A percentile compares a stretch with the other conserved stretches of the same genome.
These are phyloP conservation scores for Chimonanthus salicifolius DNA, from an alignment of 164 flowering plant species.

Conservation along the genomic window DNA sequence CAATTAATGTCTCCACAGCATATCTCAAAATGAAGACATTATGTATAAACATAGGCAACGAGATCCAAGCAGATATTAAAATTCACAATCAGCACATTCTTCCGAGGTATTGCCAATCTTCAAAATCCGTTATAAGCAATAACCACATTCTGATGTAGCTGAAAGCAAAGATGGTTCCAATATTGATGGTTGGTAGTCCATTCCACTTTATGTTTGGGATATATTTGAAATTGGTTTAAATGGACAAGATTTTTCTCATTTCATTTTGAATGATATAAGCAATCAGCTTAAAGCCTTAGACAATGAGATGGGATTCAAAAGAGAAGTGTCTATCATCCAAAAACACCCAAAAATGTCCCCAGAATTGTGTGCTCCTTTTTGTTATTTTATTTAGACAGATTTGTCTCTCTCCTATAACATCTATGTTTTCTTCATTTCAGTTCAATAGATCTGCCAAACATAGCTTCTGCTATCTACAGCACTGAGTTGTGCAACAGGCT, in stretches of 20 bases:
- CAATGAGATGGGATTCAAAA: background rate
- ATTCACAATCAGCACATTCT: constrained; percentile 82
- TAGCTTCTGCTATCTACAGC: constrained; percentile 81
- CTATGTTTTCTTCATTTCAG: constrained; percentile 34
- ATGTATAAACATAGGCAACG: constrained; percentile 56
- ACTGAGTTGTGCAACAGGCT: constrained; percentile 69
- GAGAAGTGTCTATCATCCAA: background rate
- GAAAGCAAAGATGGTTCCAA: background rate
- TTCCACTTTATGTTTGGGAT: background rate
- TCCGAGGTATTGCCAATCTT: constrained; percentile 60
- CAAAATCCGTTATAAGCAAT: no score
- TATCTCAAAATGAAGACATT: constrained; percentile 82
- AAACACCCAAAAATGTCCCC: background rate
- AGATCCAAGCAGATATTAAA: constrained; percentile 77
- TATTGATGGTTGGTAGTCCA: background rate
- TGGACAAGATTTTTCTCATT: background rate
- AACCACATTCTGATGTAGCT: background rate
- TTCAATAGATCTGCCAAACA: constrained; percentile 78
- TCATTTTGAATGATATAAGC: background rate
- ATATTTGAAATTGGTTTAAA: background rate
- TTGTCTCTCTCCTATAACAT: background rate
- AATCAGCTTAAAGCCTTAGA: background rate
- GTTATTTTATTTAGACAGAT: background rate
- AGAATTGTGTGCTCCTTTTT: background rate
- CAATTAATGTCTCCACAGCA: constrained; percentile 61